These are phyloP conservation scores for Dendrocalamus latiflorus DNA, from an alignment of 202 grass and related monocot species.

Conservation along the genomic window DNA sequence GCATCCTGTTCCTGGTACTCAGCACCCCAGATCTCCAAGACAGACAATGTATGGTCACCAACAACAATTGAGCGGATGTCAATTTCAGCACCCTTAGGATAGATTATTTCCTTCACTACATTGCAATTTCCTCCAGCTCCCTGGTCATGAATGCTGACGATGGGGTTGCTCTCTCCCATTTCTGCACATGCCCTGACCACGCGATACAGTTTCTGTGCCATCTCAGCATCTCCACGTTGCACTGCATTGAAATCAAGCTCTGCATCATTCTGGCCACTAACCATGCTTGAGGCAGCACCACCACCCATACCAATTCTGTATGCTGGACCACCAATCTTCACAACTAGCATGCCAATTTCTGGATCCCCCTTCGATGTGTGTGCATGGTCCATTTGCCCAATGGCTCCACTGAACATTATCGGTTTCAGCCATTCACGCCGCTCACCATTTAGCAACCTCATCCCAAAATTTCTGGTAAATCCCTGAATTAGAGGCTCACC, in stretches of 20 bases:
- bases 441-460: constrained; percentile 74
- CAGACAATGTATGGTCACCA: constrained; percentile 67
- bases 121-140: constrained; percentile 90
- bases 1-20: constrained; percentile 93
- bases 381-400: constrained; percentile 83
- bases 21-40: constrained; percentile 72
- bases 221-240: constrained; percentile 95
- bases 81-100: constrained; percentile 87
- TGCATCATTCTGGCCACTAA: constrained; percentile 88
- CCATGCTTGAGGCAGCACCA: constrained; percentile 93
- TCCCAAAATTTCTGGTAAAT: constrained; percentile 76
- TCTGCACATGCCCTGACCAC: constrained; percentile 81
- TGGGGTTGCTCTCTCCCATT: constrained; percentile 87
- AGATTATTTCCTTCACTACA: constrained; percentile 97
- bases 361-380: constrained; percentile 72
- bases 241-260: constrained; percentile 94
- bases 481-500: constrained; percentile 90
- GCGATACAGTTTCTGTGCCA: constrained; percentile 84
- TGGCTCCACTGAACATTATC: constrained; percentile 97
- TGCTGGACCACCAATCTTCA: constrained; percentile 93
- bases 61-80: constrained; percentile 77
- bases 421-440: constrained; percentile 90
- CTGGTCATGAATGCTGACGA: constrained; percentile 76
- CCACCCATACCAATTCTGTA: constrained; percentile 97
- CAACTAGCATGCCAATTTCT: constrained; percentile 92